A percentile compares a stretch with the other conserved stretches of the same genome.
phyloP scores from a whole-genome alignment of 108 stramenopile species.

The Ochromonas danica region DNA sequence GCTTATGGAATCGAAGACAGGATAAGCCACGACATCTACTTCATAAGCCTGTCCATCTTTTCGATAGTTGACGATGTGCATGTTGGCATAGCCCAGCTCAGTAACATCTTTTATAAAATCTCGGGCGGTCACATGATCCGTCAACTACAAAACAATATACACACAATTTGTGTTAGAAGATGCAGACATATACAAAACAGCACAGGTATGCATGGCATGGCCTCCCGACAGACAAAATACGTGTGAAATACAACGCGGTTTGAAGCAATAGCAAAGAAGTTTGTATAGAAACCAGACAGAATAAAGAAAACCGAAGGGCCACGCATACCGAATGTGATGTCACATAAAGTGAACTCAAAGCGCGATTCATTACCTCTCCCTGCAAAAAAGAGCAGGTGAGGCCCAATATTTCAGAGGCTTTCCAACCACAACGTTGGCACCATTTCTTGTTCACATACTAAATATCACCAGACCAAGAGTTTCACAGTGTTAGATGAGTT shows the following conservation, averaged over 20 bases:
- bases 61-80: background rate
- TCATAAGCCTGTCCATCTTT: background rate
- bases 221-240: too few relatives aligned
- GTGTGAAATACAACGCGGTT: too few relatives aligned
- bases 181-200: too few relatives aligned
- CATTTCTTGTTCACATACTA: background rate
- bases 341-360: too few relatives aligned
- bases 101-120: background rate
- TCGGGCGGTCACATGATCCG: background rate
- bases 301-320: too few relatives aligned
- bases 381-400: background rate
- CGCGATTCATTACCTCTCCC: background rate
- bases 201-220: too few relatives aligned
- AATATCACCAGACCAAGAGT: background rate
- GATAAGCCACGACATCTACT: background rate
- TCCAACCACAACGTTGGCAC: background rate
- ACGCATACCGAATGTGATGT: too few relatives aligned
- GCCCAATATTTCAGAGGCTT: background rate
- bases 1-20: conserved; percentile 1
- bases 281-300: too few relatives aligned
- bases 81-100: background rate
- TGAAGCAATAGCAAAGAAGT: too few relatives aligned
- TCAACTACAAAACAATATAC: background rate
- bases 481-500: background rate
- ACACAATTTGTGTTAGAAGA: background rate